These are phyloP conservation scores for Cyclocybe aegerita DNA, from an alignment of 768 basidiomycete genomes.

Conservation along the genomic window DNA sequence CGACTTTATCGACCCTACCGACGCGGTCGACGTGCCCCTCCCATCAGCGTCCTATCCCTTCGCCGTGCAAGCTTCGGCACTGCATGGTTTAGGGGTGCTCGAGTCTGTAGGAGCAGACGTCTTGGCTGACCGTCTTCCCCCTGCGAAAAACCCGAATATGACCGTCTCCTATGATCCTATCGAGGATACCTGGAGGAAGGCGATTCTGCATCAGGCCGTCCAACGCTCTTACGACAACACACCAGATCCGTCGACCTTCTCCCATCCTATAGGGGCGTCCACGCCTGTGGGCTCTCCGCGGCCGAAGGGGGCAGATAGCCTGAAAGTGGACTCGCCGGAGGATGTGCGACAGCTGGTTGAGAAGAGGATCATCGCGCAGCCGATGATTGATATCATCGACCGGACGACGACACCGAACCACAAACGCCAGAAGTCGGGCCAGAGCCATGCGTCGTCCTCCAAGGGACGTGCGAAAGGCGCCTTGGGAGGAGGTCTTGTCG, in stretches of 20 bases:
- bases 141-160: slow-evolving; percentile 59
- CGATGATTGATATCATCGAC: slow-evolving; percentile 35
- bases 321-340: slow-evolving; percentile 19
- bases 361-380: slow-evolving; percentile 39
- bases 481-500: slow-evolving; percentile 20
- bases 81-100: slow-evolving; percentile 70
- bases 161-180: slow-evolving; percentile 53
- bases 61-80: slow-evolving; percentile 71
- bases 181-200: slow-evolving; percentile 70
- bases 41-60: slow-evolving; percentile 70
- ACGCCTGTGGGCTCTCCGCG: slow-evolving; percentile 40
- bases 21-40: slow-evolving; percentile 76
- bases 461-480: slow-evolving; percentile 22
- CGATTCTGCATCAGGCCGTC: slow-evolving; percentile 75
- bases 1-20: slow-evolving; percentile 79
- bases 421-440: slow-evolving; percentile 26
- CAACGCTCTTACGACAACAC: slow-evolving; percentile 69
- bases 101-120: slow-evolving; percentile 75
- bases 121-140: slow-evolving; percentile 74
- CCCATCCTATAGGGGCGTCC: slow-evolving; percentile 34
- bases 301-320: slow-evolving; percentile 13
- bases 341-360: slow-evolving; percentile 21
- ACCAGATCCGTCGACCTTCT: slow-evolving; percentile 46
- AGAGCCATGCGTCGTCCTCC: slow-evolving; percentile 24
- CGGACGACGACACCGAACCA: slow-evolving; percentile 23